These are phyloP conservation scores for Candida qinlingensis DNA, from an alignment of 805 yeast species.

Conservation along the genomic window DNA sequence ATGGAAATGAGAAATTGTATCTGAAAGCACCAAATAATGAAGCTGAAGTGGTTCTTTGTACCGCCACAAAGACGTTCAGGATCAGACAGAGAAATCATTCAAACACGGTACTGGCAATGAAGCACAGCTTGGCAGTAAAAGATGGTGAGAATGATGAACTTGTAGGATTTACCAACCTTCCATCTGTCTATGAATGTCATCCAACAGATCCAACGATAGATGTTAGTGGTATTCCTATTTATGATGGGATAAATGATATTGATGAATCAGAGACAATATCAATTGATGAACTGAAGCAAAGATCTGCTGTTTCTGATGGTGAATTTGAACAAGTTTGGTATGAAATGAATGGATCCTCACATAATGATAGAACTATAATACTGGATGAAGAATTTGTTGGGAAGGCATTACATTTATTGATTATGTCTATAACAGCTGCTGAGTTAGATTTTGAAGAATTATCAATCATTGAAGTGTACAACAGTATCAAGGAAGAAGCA, in stretches of 20 bases:
- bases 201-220: constrained; percentile 28
- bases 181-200: constrained; percentile 34
- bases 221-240: constrained; percentile 30
- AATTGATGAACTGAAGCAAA: constrained; percentile 30
- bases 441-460: constrained; percentile 26
- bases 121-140: constrained; percentile 19
- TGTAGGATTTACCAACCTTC: constrained; percentile 31
- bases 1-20: constrained; percentile 17
- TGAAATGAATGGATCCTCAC: constrained; percentile 47
- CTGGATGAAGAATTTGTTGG: constrained; percentile 30
- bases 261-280: constrained; percentile 3
- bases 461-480: constrained; percentile 25
- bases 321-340: constrained; percentile 55
- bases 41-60: constrained; percentile 55
- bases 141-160: constrained; percentile 23
- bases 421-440: constrained; percentile 36
- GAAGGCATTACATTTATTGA: constrained; percentile 29
- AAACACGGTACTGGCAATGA: constrained; percentile 63
- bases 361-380: constrained; percentile 39
- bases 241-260: constrained; percentile 27
- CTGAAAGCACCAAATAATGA: constrained; percentile 28
- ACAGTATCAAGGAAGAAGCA: constrained; percentile 26
- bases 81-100: constrained; percentile 82
- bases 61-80: constrained; percentile 52
- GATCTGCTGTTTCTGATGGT: constrained; percentile 47